Percentiles rank a stretch among this genome's conserved stretches.
Evolutionary conservation across 768 basidiomycete species (phyloP).

Genomic region (Rhodotorula paludigena): DNA sequence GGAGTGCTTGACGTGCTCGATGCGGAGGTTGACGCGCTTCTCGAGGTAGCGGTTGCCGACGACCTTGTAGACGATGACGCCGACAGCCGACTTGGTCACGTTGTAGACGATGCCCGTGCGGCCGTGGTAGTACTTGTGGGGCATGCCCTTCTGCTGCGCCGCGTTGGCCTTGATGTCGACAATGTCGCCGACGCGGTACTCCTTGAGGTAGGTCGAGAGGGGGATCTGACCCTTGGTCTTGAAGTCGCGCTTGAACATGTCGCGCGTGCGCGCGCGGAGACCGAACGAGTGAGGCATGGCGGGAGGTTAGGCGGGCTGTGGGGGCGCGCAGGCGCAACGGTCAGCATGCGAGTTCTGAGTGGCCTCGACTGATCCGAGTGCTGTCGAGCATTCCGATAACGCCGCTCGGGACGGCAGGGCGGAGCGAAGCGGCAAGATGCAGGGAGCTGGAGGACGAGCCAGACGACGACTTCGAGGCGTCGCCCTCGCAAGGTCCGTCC

Average conservation of each 20-base stretch:
- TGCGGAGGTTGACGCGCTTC: slow-evolving; percentile 97
- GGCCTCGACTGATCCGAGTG: no score
- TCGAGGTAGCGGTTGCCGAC: slow-evolving; percentile 98
- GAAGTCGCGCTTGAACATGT: slow-evolving; percentile 98
- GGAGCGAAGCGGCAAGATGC: no score
- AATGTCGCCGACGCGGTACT: slow-evolving; percentile 93
- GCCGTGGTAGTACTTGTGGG: slow-evolving; percentile 97
- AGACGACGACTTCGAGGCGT: no score
- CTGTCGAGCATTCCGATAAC: no score
- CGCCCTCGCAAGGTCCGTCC: no score
- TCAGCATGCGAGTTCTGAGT: background rate
- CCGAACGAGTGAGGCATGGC: slow-evolving; percentile 98
- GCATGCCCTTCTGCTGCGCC: slow-evolving; percentile 99
- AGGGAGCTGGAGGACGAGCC: no score
- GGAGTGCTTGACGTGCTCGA: slow-evolving; percentile 89
- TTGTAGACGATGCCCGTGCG: slow-evolving; percentile 99
- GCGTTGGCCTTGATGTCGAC: slow-evolving; percentile 99
- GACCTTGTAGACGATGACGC: slow-evolving; percentile 95
- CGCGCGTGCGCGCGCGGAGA: slow-evolving; percentile 99
- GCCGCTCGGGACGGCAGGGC: no score
- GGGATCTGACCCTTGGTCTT: slow-evolving; percentile 90
- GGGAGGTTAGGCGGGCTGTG: slow-evolving; percentile 16
- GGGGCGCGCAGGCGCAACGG: background rate
- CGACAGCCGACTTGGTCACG: slow-evolving; percentile 88
- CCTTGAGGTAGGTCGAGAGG: slow-evolving; percentile 85